These are phyloP conservation scores for Penicillium subrubescens DNA, from an alignment of 495 filamentous ascomycete species.

Conservation along the genomic window DNA sequence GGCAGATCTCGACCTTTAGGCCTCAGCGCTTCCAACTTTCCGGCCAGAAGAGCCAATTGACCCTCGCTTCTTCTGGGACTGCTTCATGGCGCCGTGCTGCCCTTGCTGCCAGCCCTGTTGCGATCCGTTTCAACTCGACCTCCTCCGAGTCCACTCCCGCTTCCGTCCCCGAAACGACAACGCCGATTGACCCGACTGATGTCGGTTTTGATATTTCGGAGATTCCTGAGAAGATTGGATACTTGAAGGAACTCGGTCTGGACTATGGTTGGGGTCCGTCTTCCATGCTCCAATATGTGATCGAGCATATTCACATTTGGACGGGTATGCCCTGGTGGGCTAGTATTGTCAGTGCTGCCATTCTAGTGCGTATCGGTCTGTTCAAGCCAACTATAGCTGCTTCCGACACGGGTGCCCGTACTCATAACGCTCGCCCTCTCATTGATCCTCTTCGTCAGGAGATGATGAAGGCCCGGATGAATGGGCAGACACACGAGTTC, in stretches of 20 bases:
- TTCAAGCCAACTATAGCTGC: slow-evolving; percentile 64
- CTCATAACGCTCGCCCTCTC: slow-evolving; percentile 47
- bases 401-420: slow-evolving; percentile 58
- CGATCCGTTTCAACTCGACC: slow-evolving; percentile 49
- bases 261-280: slow-evolving; percentile 84
- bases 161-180: slow-evolving; percentile 14
- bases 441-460: slow-evolving; percentile 32
- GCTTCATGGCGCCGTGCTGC: slow-evolving; percentile 29
- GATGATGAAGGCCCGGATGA: slow-evolving; percentile 43
- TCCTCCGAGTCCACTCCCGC: slow-evolving; percentile 33
- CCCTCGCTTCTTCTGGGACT: slow-evolving; percentile 27
- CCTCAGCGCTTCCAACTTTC: slow-evolving; percentile 29
- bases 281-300: slow-evolving; percentile 63
- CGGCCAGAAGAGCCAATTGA: slow-evolving; percentile 24
- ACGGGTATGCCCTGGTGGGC: slow-evolving; percentile 78
- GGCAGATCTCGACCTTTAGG: slow-evolving; percentile 45
- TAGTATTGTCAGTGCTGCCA: slow-evolving; percentile 63
- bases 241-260: slow-evolving; percentile 77
- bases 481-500: slow-evolving; percentile 44
- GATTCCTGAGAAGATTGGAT: slow-evolving; percentile 76
- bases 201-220: slow-evolving; percentile 40
- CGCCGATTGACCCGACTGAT: slow-evolving; percentile 29
- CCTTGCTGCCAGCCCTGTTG: slow-evolving; percentile 24
- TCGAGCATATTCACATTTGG: slow-evolving; percentile 83
- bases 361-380: slow-evolving; percentile 63